Evolutionary conservation across 441 rosid species (phyloP).

Genomic region (Bruguiera hainesii): DNA sequence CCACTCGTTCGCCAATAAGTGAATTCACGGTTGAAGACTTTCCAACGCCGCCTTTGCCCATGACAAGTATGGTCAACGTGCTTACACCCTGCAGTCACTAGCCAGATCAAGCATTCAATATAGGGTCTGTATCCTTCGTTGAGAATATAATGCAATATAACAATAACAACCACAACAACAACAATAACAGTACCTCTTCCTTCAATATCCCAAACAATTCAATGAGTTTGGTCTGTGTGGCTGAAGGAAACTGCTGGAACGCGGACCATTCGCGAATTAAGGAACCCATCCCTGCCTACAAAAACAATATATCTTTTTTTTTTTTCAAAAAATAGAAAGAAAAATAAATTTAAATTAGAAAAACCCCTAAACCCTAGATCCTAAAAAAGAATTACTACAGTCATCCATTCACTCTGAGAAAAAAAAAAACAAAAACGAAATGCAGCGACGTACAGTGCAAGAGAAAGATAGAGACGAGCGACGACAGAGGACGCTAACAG

Average conservation of each 20-base stretch:
- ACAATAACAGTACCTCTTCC: slow-evolving; percentile 53
- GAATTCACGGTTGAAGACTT: slow-evolving; percentile 96
- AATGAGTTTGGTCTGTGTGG: slow-evolving; percentile 67
- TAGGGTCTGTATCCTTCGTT: neutral
- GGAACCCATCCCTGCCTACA: slow-evolving; percentile 43
- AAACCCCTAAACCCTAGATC: neutral
- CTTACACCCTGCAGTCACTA: slow-evolving; percentile 51
- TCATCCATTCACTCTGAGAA: neutral
- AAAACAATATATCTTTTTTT: neutral
- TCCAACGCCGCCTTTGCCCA: slow-evolving; percentile 97
- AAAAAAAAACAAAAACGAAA: neutral
- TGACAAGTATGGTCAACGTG: slow-evolving; percentile 78
- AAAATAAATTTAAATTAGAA: neutral
- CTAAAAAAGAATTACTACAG: neutral
- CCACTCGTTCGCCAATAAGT: slow-evolving; percentile 81
- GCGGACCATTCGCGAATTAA: slow-evolving; percentile 80
- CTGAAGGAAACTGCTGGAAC: slow-evolving; percentile 84
- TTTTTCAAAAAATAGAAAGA: neutral
- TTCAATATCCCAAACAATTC: slow-evolving; percentile 76
- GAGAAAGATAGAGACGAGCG: neutral
- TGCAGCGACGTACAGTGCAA: neutral
- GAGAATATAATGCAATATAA: neutral
- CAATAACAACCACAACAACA: neutral
- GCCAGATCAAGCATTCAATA: neutral
- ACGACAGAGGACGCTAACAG: neutral